Evolutionary conservation across 352 stramenopile species (phyloP), one percentile per base, ranked within the genome.

Genomic region (Bremia lactucae): DNA sequence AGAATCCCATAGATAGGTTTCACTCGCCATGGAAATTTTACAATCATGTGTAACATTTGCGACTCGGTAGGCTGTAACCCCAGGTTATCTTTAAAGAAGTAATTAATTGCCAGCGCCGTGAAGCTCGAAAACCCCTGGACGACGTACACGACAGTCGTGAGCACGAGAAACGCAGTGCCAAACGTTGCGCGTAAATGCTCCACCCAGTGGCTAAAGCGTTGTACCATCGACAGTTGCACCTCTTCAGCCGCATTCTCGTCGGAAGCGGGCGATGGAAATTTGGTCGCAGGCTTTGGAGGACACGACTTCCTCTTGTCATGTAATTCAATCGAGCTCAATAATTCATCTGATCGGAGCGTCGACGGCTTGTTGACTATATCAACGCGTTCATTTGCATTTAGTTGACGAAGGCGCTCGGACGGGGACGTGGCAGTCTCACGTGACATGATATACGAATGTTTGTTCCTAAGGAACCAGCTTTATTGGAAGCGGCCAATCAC

Each of bases 21-120:
- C 44, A 98, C 83, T 11, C 94, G 86, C 95, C 95, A 98, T 3
- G 95, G 95, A 19, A 97, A 68, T 40, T 87, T 84, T 53, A 97
- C 87, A 5, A 97, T 48, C 42, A 93, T 96, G 49, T 91, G 85
- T 25, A 97, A 70, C 26, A 92, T 80, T 40, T 93, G 87, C 26
- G 95, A 73, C 59, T 97, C 73, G 0, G 90, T 88, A 6, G 94
- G 91, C 44, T 89, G 76, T 8, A 98, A 66, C 29, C 94, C 71
- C 23, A 98, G 66, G 40, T 97, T 75, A 65, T 98, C 93, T 49
- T 98, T 98, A 28, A 98, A 84, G 33, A 97, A 95, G 62, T 97
- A 98, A 35, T 95, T 97, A 59, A 96, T 68, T 25, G 91, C 87
- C 4, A 98, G 55, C 14, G 67, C 65, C 9, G 87, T 94, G 26